Base-by-base conservation (phyloP, 768 basidiomycete species). In the Lactarius hengduanensis region DNA sequence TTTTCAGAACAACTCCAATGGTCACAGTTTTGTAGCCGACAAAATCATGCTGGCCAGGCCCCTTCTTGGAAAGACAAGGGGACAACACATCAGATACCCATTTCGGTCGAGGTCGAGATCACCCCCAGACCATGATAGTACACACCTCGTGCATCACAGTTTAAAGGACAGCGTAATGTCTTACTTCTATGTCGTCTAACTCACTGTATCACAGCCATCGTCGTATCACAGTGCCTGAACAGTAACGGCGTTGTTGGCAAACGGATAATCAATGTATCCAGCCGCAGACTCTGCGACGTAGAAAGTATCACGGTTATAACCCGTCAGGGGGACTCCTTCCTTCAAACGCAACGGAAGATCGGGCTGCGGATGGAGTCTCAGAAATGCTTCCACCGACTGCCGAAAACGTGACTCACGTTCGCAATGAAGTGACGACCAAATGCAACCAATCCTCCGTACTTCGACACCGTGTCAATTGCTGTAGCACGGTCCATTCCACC, bases 301-400 rank as follows among this genome's bases (percentile, higher is more conserved):
- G 61, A 69, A 66, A 2, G 60, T 62, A 28, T 26, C 20, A 4
- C 60, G 59, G 32, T 68, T 57, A 36, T 64, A 68, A 4, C 26
- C 38, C 11, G 54, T 63, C 59, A 66, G 20, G 6, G 38, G 9
- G 10, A 41, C 41, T 6, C 43, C 57, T 4, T 68, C 55, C 41
- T 36, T 45, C 41, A 72, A 30, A 13, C 69, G 68, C 22, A 62
- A 55, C 5, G 72, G 70, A 30, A 64, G 66, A 55, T 68, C 69
- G 3, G 69, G 69, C 69, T 67, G 55, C 26, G 11, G 18, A 22
- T 2, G 9, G 40, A 0, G 13, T 2, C 9, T 55, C 4, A 65
- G 57, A 50, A 32, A 28, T 16, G 9, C 26, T 28, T 26, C 28
- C 47, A 26, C 6, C 10, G 0, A 15, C 7, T 16, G 13, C 10